Base-by-base conservation (phyloP, 768 basidiomycete genomes). In the Rhizopogon salebrosus region DNA sequence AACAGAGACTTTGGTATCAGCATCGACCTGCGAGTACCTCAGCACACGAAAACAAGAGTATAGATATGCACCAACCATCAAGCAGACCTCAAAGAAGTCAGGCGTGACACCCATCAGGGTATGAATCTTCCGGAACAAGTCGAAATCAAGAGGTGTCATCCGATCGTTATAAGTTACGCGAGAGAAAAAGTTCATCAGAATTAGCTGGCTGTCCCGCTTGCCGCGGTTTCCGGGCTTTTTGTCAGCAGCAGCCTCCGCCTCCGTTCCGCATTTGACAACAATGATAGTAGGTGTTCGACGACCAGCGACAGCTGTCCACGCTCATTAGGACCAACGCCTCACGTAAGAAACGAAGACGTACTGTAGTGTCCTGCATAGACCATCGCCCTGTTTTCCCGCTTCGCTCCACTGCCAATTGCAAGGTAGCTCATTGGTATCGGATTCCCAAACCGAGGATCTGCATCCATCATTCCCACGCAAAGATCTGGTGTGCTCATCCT, bases 281-380 rank as follows among this genome's bases (percentile, higher is more conserved):
- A 99, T 83, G 62, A 99, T 76, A 2, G 91, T 94, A 2, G 95
- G 95, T 6, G 97, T 98, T 35, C 94, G 87, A 61, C 89, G 87
- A 46, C 93, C 93, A 42, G 86, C 85, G 57, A 88, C 81, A 57
- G 85, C 89, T 87, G 51, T 34, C 16, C 51, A 56, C 11, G 27
- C 10, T 18, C 13, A 24, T 57, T 22, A 60, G 37, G 4, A 42
- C n/a, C 46, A 45, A 31, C 14, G 42, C 11, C 11, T 52, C 40
- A 26, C 42, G 4, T 4, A 41, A 27, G 24, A 23, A 34, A 57
- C 35, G 43, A 49, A 35, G 29, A 80, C 92, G 66, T 68, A 95
- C 93, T 90, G 70, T 98, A 98, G 75, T 99, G 95, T n/a, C 97
- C 97, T 48, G 97, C 97, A 75, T 99, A 98, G 18, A 98, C 90